Base-by-base conservation (phyloP, 1,284 basidiomycete species). In the Cryptococcus sp. region DNA sequence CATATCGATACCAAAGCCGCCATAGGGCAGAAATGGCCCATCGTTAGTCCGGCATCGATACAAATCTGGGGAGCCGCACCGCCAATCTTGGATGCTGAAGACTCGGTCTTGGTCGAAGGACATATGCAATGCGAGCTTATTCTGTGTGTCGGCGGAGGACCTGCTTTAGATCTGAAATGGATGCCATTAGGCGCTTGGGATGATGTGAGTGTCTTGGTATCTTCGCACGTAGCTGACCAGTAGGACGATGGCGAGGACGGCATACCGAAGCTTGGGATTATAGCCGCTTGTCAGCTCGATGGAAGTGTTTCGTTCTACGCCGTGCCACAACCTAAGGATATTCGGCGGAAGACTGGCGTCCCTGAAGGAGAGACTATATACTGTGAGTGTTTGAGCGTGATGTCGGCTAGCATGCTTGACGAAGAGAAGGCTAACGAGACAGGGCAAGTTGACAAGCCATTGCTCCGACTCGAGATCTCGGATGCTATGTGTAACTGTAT, bases 111-210 rank as follows among this genome's bases (percentile, higher is more conserved):
- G 16, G 53, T 21, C 16, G 50, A 49, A 7, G 52, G 50, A 9
- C 37, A 36, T 1, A 63, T 66, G 59, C 46, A 34, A 11, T 73
- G 72, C 52, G 67, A 69, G 55, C 44, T 73, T 43, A 65, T 74
- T 0, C 62, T 94, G 0, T 91, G 89, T 60, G 59, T 89, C 4
- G 84, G 90, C 18, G 79, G 80, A 23, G 88, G 89, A 0, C 81
- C 85, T 3, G 86, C 84, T 3, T 80, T 83, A 58, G 84, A 88
- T 48, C 66, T 91, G 16, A 88, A 85, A 72, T 96, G 91, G 91
- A 92, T 90, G 73, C 91, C 91, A 3, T 68, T 89, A 34, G 89
- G 89, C 0, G 81, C 84, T 18, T 82, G 88, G 63, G 88, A 91
- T 63, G 52, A 70, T 45, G 77, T 76, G 41, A 60, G 72, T 57